A percentile compares a stretch with the other conserved stretches of the same genome.
phyloP scores from a whole-genome alignment of 2,329 filamentous ascomycete species.

The Aspergillus hortae region DNA sequence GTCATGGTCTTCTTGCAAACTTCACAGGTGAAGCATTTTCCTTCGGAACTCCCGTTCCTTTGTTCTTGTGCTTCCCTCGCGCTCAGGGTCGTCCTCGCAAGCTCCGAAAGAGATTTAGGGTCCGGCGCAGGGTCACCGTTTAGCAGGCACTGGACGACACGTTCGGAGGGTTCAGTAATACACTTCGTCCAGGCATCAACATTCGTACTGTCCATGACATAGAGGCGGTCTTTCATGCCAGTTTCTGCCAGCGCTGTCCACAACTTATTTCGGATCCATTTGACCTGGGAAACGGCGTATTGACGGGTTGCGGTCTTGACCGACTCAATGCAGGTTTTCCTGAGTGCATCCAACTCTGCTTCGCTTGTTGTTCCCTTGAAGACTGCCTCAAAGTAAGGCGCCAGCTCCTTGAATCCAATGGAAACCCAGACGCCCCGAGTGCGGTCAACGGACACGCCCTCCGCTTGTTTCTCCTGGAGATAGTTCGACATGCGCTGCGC shows the following conservation, averaged over 20 bases:
- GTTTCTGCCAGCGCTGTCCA: slow-evolving; percentile 63
- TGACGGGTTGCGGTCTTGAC: slow-evolving; percentile 81
- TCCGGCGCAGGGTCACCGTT: slow-evolving; percentile 51
- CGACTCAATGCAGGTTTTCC: slow-evolving; percentile 61
- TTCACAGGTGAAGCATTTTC: slow-evolving; percentile 60
- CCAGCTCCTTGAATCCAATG: slow-evolving; percentile 92
- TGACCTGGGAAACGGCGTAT: slow-evolving; percentile 79
- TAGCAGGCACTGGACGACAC: slow-evolving; percentile 64
- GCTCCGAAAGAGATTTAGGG: slow-evolving; percentile 55
- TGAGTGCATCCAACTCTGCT: slow-evolving; percentile 53
- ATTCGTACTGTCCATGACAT: slow-evolving; percentile 77
- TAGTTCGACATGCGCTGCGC: slow-evolving; percentile 53
- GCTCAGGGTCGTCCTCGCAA: slow-evolving; percentile 56
- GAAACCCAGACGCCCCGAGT: slow-evolving; percentile 91
- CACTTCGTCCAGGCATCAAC: slow-evolving; percentile 56
- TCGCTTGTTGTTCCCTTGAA: slow-evolving; percentile 21
- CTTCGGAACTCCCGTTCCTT: slow-evolving; percentile 44
- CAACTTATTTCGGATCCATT: slow-evolving; percentile 84
- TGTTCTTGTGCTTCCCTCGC: slow-evolving; percentile 52
- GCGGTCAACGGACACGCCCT: slow-evolving; percentile 61
- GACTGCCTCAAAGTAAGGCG: slow-evolving; percentile 61
- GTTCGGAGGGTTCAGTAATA: slow-evolving; percentile 64
- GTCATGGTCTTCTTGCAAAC: slow-evolving; percentile 60
- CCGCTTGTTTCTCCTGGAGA: slow-evolving; percentile 40
- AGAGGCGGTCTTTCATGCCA: slow-evolving; percentile 57